Percentiles rank a stretch among this genome's conserved stretches.
phyloP scores from a whole-genome alignment of 2,329 filamentous ascomycete species.

The Curvularia hawaiiensis region DNA sequence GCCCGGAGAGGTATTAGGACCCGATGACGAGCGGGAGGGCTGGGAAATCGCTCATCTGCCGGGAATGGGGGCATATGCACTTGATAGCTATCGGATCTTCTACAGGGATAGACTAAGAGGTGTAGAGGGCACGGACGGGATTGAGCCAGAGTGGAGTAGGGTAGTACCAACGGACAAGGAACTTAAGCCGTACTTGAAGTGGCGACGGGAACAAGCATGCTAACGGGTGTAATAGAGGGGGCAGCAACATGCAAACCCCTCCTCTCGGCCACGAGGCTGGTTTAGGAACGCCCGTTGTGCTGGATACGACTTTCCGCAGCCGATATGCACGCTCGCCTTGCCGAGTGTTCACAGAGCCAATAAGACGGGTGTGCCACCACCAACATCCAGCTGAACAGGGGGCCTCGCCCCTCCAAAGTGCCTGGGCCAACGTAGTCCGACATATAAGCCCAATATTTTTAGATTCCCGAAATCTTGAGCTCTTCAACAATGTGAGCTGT shows the following conservation, averaged over 20 bases:
- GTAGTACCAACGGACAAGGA: conserved; percentile 86
- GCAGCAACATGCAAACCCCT: neutral
- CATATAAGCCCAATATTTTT: neutral
- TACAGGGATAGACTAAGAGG: conserved; percentile 79
- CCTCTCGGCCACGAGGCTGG: neutral
- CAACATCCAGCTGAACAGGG: neutral
- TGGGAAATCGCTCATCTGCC: conserved; percentile 91
- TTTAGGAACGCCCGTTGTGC: neutral
- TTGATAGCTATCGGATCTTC: conserved; percentile 94
- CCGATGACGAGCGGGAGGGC: conserved; percentile 49
- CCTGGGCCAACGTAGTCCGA: neutral
- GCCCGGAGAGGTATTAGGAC: conserved; percentile 48
- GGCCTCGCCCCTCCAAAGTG: neutral
- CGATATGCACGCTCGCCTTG: neutral
- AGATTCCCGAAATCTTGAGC: neutral
- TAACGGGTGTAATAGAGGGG: conserved; percentile 50
- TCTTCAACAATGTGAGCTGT: neutral
- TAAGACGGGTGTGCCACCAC: neutral
- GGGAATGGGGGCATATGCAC: conserved; percentile 72
- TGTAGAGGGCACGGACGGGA: conserved; percentile 57
- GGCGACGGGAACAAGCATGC: conserved; percentile 78
- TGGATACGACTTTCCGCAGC: neutral
- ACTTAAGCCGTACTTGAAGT: conserved; percentile 80
- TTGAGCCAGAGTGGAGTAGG: conserved; percentile 90
- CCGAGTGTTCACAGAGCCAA: neutral